Percentiles rank a stretch among this genome's conserved stretches.
Evolutionary conservation across 148 eudicot species (phyloP).

Genomic region (Pouteria glomerata): DNA sequence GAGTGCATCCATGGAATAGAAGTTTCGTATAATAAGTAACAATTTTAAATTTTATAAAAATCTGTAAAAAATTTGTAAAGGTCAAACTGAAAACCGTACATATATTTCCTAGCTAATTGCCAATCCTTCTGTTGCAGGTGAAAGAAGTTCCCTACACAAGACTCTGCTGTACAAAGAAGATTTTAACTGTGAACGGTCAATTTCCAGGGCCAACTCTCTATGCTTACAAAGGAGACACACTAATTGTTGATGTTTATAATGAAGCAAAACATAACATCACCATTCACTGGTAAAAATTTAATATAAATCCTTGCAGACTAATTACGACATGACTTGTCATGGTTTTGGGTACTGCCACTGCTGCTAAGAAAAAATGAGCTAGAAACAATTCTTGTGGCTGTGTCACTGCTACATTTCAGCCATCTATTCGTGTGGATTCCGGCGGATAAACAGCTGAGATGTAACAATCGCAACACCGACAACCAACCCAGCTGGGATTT

Average conservation of each 20-base stretch:
- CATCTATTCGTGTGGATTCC: too few species aligned
- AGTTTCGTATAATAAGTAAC: neutral
- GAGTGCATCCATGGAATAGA: neutral
- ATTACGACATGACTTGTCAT: neutral
- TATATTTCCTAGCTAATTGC: too few species aligned
- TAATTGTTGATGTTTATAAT: slow-evolving; percentile 10
- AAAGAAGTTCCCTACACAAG: slow-evolving; percentile 3
- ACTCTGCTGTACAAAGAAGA: slow-evolving; percentile 19
- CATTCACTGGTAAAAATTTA: slow-evolving; percentile 12
- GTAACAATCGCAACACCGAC: too few species aligned
- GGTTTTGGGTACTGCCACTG: neutral
- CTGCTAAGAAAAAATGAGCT: neutral
- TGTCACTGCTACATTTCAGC: too few species aligned
- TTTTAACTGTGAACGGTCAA: slow-evolving; percentile 15
- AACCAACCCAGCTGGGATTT: too few species aligned
- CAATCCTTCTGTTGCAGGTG: neutral
- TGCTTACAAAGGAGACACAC: slow-evolving; percentile 4
- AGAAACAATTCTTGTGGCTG: neutral
- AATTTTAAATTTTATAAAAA: too few species aligned
- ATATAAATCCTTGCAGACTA: neutral
- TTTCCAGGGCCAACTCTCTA: slow-evolving; percentile 21
- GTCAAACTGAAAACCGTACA: too few species aligned
- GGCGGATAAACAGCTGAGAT: too few species aligned
- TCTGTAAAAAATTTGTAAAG: too few species aligned
- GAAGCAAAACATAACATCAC: slow-evolving; percentile 14